Percentiles rank a stretch among this genome's conserved stretches.
These are phyloP conservation scores for Periconia digitata DNA, from an alignment of 2,329 filamentous ascomycete genomes.

Conservation along the genomic window DNA sequence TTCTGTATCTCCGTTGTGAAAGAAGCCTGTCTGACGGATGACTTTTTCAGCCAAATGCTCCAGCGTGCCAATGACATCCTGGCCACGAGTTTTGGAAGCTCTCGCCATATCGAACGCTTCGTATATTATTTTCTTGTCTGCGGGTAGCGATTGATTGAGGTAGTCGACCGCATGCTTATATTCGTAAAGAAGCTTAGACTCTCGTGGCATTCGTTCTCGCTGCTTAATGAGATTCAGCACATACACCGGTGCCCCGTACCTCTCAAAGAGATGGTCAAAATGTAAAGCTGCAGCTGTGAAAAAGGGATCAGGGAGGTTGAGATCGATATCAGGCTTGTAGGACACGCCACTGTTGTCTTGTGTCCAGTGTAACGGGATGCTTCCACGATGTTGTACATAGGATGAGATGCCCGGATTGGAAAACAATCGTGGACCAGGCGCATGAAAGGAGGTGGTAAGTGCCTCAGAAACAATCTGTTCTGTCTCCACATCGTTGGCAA, in stretches of 20 bases:
- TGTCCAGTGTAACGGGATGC: conserved; percentile 96
- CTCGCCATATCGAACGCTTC: conserved; percentile 98
- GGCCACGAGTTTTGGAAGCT: conserved; percentile 84
- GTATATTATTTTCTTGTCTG: conserved; percentile 83
- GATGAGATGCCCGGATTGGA: conserved; percentile 92
- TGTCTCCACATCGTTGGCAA: conserved; percentile 98
- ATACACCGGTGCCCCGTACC: conserved; percentile 91
- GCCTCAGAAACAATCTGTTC: conserved; percentile 98
- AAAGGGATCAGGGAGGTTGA: conserved; percentile 95
- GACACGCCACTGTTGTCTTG: conserved; percentile 94
- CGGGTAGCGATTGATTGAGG: conserved; percentile 88
- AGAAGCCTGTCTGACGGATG: conserved; percentile 84
- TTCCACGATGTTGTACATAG: conserved; percentile 94
- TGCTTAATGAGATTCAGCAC: conserved; percentile 86
- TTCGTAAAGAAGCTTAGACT: conserved; percentile 86
- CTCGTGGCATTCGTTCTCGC: conserved; percentile 82
- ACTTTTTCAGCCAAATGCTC: conserved; percentile 89
- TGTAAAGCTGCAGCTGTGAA: conserved; percentile 91
- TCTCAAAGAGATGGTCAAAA: conserved; percentile 90
- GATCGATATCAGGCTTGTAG: conserved; percentile 92
- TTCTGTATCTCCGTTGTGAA: conserved; percentile 81
- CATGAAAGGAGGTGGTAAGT: conserved; percentile 92
- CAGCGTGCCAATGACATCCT: conserved; percentile 91
- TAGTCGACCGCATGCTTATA: conserved; percentile 87
- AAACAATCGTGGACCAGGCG: conserved; percentile 80